phyloP scores from a whole-genome alignment of 2,329 filamentous ascomycete species.

The Epichloe uncinata region DNA sequence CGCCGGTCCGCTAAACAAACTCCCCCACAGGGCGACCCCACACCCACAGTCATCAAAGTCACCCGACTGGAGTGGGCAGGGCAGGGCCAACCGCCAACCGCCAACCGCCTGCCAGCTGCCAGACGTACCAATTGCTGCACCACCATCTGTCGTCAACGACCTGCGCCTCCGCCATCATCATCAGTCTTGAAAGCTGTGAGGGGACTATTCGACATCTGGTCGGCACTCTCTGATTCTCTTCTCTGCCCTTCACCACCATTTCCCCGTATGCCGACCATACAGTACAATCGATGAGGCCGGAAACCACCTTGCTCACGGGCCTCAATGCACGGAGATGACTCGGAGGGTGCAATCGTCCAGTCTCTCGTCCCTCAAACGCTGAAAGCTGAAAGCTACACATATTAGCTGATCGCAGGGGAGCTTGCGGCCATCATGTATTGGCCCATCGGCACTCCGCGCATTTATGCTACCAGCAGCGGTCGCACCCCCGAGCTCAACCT shows the following conservation, averaged over 20 bases:
- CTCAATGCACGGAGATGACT: constrained; percentile 13
- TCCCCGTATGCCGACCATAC: neutral
- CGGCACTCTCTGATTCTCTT: no score
- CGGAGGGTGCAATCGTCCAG: constrained; percentile 10
- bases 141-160: no score
- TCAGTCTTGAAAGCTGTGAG: no score
- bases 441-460: constrained; percentile 72
- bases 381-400: constrained; percentile 6
- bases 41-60: no score
- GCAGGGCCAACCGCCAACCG: no score
- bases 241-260: neutral
- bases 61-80: no score
- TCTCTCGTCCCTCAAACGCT: constrained; percentile 4
- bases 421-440: constrained; percentile 60
- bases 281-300: neutral
- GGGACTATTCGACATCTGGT: no score
- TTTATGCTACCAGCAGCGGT: constrained; percentile 66
- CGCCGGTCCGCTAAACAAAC: no score
- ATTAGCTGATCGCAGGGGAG: constrained; percentile 12
- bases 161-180: neutral
- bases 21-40: no score
- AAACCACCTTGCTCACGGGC: neutral
- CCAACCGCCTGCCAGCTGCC: no score
- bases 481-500: constrained; percentile 35
- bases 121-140: no score